Base-by-base conservation (phyloP, 495 filamentous ascomycete genomes). In the Hypoxylon crocopeplum region DNA sequence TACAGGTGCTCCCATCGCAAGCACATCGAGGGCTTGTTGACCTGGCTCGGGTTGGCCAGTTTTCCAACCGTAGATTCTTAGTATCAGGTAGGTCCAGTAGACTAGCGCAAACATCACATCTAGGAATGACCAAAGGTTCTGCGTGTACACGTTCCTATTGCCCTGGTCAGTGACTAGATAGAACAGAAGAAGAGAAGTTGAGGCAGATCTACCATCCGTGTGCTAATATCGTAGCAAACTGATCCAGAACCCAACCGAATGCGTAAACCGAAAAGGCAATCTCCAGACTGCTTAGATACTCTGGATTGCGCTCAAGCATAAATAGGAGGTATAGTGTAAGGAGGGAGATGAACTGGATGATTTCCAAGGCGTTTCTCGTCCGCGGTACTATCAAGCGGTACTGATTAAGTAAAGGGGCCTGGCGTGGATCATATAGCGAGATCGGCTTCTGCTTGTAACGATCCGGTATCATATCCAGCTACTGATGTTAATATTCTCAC, bases 121-220 rank as follows among this genome's bases (percentile, higher is more conserved):
- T 11, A 91, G 79, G 68, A 91, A 91, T 0, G 88, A 88, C 88
- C 88, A 91, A 15, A 91, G 77, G 59, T 90, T 89, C 62, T 91
- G 86, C 4, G 87, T 88, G 64, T 90, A 89, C 5, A 90, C 88
- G 39, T 82, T 78, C 87, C 87, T 89, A 17, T 75, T 25, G 3
- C 22, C 4, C 12, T 13, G 22, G 16, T 59, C 32, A 51, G 59
- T 32, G 49, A 37, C 16, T 17, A 29, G 30, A 41, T 5, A 3
- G 2, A 48, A 42, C 0, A 37, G 15, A 50, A 30, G 27, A 40
- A 8, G 15, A 56, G 25, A 30, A 47, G 7, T 17, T 6, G 29
- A 34, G n/a, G 39, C 10, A 27, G 46, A 68, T 68, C 27, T 59
- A 78, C 86, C 85, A 88, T 27, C 86, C 88, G 59, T 90, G 88